Evolutionary conservation across 2,329 filamentous ascomycete genomes (phyloP), one percentile per base, ranked within the genome.

Genomic region (Aureobasidium sp.): DNA sequence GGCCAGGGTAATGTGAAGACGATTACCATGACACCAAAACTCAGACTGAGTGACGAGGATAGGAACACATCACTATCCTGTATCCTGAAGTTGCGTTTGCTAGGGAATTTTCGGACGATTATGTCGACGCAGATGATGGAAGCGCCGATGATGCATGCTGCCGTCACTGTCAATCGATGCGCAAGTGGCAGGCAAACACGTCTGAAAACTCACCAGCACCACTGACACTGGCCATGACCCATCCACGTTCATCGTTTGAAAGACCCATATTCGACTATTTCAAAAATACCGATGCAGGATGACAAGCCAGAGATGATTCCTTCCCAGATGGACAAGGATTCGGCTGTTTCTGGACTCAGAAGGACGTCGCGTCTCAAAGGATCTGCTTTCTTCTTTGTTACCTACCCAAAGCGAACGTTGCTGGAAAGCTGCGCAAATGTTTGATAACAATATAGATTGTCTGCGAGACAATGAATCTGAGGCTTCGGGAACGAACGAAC

Each of bases 1-100:
- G 29, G 15, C 17, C 15, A 22, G 12, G 9, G 3, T 14, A 17
- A 12, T 7, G 35, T 12, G 33, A 39, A 22, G 9, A 31, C 29
- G 37, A 84, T 66, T 74, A 96, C 92, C 91, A 99, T 96, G 49
- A 97, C 92, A 47, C 94, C 93, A 67, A 96, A 96, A 72, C 91
- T 97, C 66, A 99, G 77, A 74, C 92, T 96, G 64, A 97, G 77
- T 0, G 93, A 97, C 24, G 86, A 85, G 0, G 92, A 92, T 5
- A 97, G 81, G 72, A 99, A 99, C 24, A 80, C 80, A 77, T 90
- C 93, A 76, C 90, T 97, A 65, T 96, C 89, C 71, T 95, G 85
- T 67, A 99, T 95, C 68, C 85, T 84, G 73, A 97, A 99, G 71
- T 86, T 81, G 68, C 81, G 84, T 74, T 88, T 85, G 58, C 87